Evolutionary conservation across 495 filamentous ascomycete species (phyloP).

Genomic region (Penicillium ucsense): DNA sequence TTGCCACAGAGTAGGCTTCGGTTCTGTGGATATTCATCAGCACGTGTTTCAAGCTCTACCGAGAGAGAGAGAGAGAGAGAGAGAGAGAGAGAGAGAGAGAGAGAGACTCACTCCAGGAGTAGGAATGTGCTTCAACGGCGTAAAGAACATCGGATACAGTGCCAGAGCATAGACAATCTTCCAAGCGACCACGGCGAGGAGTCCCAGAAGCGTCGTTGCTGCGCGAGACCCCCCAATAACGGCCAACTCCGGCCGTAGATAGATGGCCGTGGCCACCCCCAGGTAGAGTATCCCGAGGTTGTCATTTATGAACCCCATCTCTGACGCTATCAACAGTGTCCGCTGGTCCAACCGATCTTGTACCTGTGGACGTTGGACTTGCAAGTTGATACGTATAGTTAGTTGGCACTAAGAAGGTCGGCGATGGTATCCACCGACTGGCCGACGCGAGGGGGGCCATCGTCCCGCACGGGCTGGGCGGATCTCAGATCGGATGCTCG

Average conservation of each 20-base stretch:
- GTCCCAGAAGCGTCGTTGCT: conserved; percentile 11
- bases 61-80: not conserved
- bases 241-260: conserved; percentile 23
- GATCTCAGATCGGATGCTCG: too few relatives aligned
- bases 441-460: too few relatives aligned
- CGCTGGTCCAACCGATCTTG: too few relatives aligned
- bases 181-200: conserved; percentile 12
- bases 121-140: conserved; percentile 57
- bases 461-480: too few relatives aligned
- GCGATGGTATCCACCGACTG: too few relatives aligned
- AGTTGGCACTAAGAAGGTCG: too few relatives aligned
- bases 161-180: conserved; percentile 41
- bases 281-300: conserved; percentile 15
- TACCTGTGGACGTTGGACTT: too few relatives aligned
- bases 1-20: conserved; percentile 32
- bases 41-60: too few relatives aligned
- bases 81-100: not conserved
- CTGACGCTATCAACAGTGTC: not conserved
- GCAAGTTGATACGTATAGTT: too few relatives aligned
- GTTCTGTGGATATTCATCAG: conserved; percentile 8
- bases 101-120: conserved; percentile 40
- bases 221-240: conserved; percentile 18
- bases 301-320: conserved; percentile 12
- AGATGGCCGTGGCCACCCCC: conserved; percentile 14
- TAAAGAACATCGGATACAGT: conserved; percentile 65